These are phyloP conservation scores for Fusarium decemcellulare DNA, from an alignment of 2,329 filamentous ascomycete genomes.

Conservation along the genomic window DNA sequence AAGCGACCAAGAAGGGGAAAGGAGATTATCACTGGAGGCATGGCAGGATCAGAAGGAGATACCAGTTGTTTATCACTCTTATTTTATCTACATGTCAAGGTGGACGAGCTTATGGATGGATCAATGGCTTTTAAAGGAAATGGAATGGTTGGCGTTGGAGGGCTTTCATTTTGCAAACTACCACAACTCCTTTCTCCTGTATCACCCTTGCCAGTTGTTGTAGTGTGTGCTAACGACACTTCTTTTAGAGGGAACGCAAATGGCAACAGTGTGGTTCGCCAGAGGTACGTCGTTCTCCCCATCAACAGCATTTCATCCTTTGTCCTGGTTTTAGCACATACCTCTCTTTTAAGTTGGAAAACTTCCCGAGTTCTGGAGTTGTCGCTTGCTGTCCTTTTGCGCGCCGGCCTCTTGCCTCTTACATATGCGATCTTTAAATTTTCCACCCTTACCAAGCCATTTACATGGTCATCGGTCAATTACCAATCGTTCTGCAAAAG, in stretches of 20 bases:
- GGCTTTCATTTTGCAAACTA: conserved; percentile 40
- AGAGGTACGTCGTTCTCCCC: conserved; percentile 44
- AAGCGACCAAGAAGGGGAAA: conserved; percentile 7
- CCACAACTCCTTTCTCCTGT: conserved; percentile 31
- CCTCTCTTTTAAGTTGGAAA: no score
- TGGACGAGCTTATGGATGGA: conserved; percentile 31
- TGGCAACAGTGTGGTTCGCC: conserved; percentile 26
- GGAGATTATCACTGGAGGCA: conserved; percentile 11
- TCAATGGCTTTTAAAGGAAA: conserved; percentile 26
- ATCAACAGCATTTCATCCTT: not conserved
- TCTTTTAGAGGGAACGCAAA: conserved; percentile 32
- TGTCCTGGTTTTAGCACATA: not conserved
- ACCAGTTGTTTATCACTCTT: conserved; percentile 29
- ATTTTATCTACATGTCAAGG: conserved; percentile 25
- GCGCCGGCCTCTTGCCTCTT: no score
- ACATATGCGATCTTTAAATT: no score
- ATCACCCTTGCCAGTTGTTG: conserved; percentile 11
- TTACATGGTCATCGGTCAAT: no score
- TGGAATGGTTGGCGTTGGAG: conserved; percentile 35
- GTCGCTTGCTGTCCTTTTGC: no score
- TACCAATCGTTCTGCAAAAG: no score
- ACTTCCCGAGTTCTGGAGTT: no score
- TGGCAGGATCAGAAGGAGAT: not conserved
- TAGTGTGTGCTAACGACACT: conserved; percentile 44
- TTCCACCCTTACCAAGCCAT: no score